Evolutionary conservation across 2,329 filamentous ascomycete species (phyloP).

Genomic region (Trichoderma hamatum): DNA sequence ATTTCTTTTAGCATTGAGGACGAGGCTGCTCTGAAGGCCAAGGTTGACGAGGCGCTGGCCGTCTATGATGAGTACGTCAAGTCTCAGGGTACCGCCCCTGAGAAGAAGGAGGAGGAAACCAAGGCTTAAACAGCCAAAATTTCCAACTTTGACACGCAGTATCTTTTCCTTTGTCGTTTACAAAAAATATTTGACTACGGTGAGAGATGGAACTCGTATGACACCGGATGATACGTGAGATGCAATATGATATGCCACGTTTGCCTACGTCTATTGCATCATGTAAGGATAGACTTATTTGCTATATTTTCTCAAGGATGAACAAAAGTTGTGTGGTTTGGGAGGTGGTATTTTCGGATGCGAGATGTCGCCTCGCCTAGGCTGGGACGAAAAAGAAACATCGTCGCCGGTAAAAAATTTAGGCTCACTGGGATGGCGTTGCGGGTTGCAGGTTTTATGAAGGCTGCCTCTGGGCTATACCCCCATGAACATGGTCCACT

Average conservation of each 20-base stretch:
- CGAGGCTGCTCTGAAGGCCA: constrained; percentile 82
- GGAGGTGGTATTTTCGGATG: constrained; percentile 31
- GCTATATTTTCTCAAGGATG: constrained; percentile 45
- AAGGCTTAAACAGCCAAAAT: constrained; percentile 44
- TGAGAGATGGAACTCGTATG: constrained; percentile 13
- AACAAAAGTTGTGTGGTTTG: constrained; percentile 41
- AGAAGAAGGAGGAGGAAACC: constrained; percentile 54
- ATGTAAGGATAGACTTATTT: constrained; percentile 49
- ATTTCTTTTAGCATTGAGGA: constrained; percentile 74
- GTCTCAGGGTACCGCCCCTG: constrained; percentile 60
- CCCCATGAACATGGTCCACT: constrained; percentile 41
- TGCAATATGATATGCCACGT: constrained; percentile 37
- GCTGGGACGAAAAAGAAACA: constrained; percentile 8
- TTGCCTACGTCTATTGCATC: constrained; percentile 36
- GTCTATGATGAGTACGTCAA: constrained; percentile 99
- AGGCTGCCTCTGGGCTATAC: constrained; percentile 48
- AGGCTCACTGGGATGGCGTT: constrained; percentile 45
- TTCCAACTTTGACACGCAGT: constrained; percentile 27
- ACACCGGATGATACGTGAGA: constrained; percentile 25
- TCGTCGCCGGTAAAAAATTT: constrained; percentile 9
- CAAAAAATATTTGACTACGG: constrained; percentile 21
- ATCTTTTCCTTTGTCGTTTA: constrained; percentile 39
- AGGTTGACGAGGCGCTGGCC: constrained; percentile 95
- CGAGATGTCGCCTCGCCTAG: constrained; percentile 20
- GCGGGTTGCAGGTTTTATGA: constrained; percentile 45